These are phyloP conservation scores for Endocarpon pusillum DNA, from an alignment of 495 filamentous ascomycete genomes.

Conservation along the genomic window DNA sequence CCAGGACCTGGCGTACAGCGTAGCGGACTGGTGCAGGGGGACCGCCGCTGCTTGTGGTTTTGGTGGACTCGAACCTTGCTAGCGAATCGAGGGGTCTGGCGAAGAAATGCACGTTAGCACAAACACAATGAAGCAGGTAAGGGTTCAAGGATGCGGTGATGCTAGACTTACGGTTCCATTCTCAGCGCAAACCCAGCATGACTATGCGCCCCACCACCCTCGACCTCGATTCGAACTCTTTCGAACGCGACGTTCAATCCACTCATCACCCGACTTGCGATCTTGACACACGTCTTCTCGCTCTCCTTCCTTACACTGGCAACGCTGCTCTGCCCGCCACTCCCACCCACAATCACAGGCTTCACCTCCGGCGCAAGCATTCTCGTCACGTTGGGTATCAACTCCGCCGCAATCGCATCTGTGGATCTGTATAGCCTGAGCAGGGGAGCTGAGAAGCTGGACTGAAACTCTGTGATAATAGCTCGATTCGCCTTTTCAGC, in stretches of 20 bases:
- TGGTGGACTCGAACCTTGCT: slow-evolving; percentile 26
- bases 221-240: slow-evolving; percentile 59
- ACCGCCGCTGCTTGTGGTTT: slow-evolving; percentile 19
- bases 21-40: slow-evolving; percentile 56
- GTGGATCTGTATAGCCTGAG: slow-evolving; percentile 58
- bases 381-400: slow-evolving; percentile 65
- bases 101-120: slow-evolving; percentile 10
- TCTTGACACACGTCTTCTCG: slow-evolving; percentile 62
- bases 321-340: slow-evolving; percentile 43
- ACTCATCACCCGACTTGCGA: slow-evolving; percentile 63
- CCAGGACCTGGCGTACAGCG: slow-evolving; percentile 79
- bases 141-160: not conserved
- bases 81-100: slow-evolving; percentile 54
- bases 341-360: slow-evolving; percentile 73
- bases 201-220: slow-evolving; percentile 27
- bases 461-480: slow-evolving; percentile 33
- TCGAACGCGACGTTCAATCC: slow-evolving; percentile 70
- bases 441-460: slow-evolving; percentile 39
- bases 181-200: slow-evolving; percentile 80
- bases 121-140: slow-evolving; percentile 8
- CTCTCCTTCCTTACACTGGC: slow-evolving; percentile 73
- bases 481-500: slow-evolving; percentile 50
- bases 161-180: slow-evolving; percentile 70
- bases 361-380: slow-evolving; percentile 81
- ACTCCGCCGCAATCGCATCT: slow-evolving; percentile 57